Evolutionary conservation across 257 asterid genomes (phyloP), one percentile per base, ranked within the genome.

Genomic region (Przewalskia tangutica): DNA sequence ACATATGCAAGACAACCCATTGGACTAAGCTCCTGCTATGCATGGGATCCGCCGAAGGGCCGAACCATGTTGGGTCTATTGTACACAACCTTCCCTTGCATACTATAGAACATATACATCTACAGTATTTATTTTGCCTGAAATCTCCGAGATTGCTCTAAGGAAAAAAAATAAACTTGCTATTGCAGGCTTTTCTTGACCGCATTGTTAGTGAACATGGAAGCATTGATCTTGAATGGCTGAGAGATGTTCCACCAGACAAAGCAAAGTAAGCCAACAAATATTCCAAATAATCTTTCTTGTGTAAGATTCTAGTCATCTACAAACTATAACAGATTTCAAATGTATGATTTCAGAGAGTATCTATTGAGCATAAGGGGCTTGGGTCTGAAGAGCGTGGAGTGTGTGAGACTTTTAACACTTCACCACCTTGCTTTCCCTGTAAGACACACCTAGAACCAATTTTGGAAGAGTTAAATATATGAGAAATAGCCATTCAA

Each of bases 391-490:
- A 96, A 96, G 89, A 96, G 99, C 54, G 97, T 93, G 81, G 99
- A 96, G 87, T 96, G 99, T 73, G 98, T 96, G 83, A 89, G 99
- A 86, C 99, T 96, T 85, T 87, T 96, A 88, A 96, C 99, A 51
- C 98, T 96, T 81, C 99, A 94, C 89, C 99, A 96, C 87, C 97
- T 96, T 81, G 98, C 99, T 67, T 96, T 96, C 85, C 99, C 99
- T 11, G 99, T 96, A 90, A 89, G 99, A 27, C 32, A 27, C 1
- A 84, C 85, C 70, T 89, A 77, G 81, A 60, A 81, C 80, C 80
- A 13, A 50, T 34, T 84, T n/a, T 34, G 78, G 54, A 83, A 55
- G 65, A 64, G 78, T 79, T 40, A 77, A 66, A 59, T 42, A 62
- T 56, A 64, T 80, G 83, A 68, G 80, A 68, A 79, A 66, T 66